Evolutionary conservation across 257 asterid genomes (phyloP).

Genomic region (Thymus quinquecostatus): DNA sequence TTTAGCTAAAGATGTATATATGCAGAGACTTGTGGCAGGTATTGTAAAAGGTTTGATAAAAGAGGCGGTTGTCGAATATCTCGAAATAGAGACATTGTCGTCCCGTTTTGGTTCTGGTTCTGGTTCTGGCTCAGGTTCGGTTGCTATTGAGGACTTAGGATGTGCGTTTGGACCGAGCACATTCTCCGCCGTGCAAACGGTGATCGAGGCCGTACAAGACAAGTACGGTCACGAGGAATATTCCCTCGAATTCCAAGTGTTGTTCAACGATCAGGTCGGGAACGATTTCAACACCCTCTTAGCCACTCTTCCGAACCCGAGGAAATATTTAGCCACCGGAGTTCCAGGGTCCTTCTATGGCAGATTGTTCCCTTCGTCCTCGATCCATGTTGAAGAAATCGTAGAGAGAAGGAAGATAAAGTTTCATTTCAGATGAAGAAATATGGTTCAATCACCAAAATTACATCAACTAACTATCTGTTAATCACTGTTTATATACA

Average conservation of each 20-base stretch:
- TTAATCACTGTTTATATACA: no score
- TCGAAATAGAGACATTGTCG: background rate
- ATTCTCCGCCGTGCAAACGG: background rate
- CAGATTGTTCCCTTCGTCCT: conserved; percentile 5
- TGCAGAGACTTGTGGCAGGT: background rate
- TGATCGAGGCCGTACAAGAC: background rate
- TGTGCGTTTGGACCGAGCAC: conserved; percentile 8
- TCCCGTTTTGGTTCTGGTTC: no score
- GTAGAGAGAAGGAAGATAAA: no score
- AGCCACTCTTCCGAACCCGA: background rate
- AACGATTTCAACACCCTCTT: conserved; percentile 13
- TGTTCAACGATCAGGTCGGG: background rate
- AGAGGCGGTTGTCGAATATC: background rate
- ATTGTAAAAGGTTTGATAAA: background rate
- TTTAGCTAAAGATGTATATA: no score
- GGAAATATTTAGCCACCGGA: background rate
- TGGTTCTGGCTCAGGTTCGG: no score
- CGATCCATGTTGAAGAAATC: background rate
- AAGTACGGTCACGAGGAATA: background rate
- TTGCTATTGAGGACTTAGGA: background rate
- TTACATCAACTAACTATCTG: no score
- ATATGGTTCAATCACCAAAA: no score
- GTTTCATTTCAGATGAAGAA: no score
- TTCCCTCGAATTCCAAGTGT: background rate
- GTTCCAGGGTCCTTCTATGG: background rate